A percentile compares a stretch with the other conserved stretches of the same genome.
Conservation (phyloP, 2,329 filamentous ascomycete species). For the Rhynchosporium agropyri region DNA sequence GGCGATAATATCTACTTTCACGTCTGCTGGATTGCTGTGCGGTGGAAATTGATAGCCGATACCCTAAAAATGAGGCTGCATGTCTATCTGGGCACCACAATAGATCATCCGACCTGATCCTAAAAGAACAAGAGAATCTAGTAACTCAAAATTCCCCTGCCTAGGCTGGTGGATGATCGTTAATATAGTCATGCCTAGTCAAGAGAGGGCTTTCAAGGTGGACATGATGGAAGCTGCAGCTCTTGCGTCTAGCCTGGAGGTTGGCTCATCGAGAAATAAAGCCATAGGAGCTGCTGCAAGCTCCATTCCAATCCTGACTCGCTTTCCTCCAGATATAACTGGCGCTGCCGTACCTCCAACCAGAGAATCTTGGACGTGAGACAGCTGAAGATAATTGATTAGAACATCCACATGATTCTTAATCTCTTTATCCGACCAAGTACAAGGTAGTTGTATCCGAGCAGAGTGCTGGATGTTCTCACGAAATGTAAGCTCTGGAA, state of each 20-base stretch:
- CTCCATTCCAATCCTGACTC: conserved; percentile 64
- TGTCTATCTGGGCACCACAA: conserved; percentile 50
- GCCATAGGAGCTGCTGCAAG: conserved; percentile 59
- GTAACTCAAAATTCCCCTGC: conserved; percentile 56
- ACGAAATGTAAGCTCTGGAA: conserved; percentile 61
- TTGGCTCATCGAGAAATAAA: conserved; percentile 64
- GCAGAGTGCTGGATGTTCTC: conserved; percentile 66
- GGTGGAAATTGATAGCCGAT: conserved; percentile 55
- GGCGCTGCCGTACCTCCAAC: conserved; percentile 62
- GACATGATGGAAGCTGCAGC: conserved; percentile 64
- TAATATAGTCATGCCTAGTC: conserved; percentile 55
- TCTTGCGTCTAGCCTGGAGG: conserved; percentile 63
- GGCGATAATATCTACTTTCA: conserved; percentile 63
- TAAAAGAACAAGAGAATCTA: conserved; percentile 66
- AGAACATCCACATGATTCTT: conserved; percentile 57
- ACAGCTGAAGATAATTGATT: conserved; percentile 54
- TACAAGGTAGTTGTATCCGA: conserved; percentile 54
- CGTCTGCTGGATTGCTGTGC: conserved; percentile 57
- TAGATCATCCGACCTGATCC: conserved; percentile 60
- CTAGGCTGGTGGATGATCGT: conserved; percentile 60
- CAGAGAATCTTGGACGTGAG: conserved; percentile 47
- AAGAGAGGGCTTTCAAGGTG: conserved; percentile 63
- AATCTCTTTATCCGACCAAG: conserved; percentile 54
- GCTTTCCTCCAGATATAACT: conserved; percentile 65
- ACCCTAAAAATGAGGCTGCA: conserved; percentile 53